These are phyloP conservation scores for Oropetium thomaeum DNA, from an alignment of 176 grass and related monocot genomes.

Conservation along the genomic window DNA sequence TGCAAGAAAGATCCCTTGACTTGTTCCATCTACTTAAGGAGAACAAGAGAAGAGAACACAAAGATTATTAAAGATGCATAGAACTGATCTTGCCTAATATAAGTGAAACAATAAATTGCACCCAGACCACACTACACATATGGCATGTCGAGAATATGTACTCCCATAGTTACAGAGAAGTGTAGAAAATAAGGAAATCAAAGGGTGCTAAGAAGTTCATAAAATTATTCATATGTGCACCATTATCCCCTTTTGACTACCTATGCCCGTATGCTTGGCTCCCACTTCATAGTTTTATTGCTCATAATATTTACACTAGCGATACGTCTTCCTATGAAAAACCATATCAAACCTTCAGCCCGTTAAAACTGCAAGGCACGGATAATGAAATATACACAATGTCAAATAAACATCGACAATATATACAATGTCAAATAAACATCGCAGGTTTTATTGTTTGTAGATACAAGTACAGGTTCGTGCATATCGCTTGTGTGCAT, in stretches of 20 bases:
- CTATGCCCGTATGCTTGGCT: neutral
- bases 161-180: neutral
- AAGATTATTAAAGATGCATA: neutral
- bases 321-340: neutral
- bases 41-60: neutral
- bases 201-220: neutral
- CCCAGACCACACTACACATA: neutral
- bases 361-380: neutral
- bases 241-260: neutral
- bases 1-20: slow-evolving; percentile 38
- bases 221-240: neutral
- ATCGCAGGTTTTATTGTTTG: neutral
- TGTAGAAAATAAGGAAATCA: neutral
- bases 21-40: slow-evolving; percentile 59
- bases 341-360: neutral
- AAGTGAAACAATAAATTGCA: neutral
- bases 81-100: neutral
- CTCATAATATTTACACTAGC: neutral
- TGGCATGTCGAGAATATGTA: neutral
- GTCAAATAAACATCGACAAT: neutral
- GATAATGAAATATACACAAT: neutral
- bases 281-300: neutral
- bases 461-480: neutral
- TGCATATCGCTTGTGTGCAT: neutral
- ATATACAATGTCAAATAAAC: neutral